phyloP scores from a whole-genome alignment of 2,329 filamentous ascomycete species.

The Nigrospora osmanthi region DNA sequence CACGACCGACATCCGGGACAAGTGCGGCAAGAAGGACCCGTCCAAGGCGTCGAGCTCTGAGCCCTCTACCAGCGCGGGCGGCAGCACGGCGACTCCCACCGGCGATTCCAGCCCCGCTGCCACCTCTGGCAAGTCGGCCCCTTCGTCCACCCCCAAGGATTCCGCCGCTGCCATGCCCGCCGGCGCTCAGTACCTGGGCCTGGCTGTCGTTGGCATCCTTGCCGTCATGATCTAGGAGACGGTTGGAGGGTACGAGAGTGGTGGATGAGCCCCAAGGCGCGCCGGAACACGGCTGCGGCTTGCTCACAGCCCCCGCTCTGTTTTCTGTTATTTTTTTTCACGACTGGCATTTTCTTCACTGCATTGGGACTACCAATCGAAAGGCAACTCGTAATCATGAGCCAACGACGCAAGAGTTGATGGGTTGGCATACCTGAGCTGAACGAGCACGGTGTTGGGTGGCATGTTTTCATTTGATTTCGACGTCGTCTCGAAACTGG shows the following conservation, averaged over 20 bases:
- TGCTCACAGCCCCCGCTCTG: too few relatives aligned
- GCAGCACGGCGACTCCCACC: not conserved
- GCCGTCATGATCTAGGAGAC: constrained; percentile 40
- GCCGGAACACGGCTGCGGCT: too few relatives aligned
- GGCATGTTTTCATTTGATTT: too few relatives aligned
- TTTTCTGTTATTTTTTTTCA: too few relatives aligned
- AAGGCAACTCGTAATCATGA: too few relatives aligned
- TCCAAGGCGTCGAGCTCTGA: constrained; percentile 20
- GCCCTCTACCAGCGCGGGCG: constrained; percentile 11
- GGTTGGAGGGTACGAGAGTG: not conserved
- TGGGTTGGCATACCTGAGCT: too few relatives aligned
- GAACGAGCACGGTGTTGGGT: too few relatives aligned
- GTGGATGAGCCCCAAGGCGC: not conserved
- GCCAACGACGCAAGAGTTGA: too few relatives aligned
- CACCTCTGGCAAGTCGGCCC: constrained; percentile 7
- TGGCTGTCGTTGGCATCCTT: constrained; percentile 43
- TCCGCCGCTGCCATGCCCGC: constrained; percentile 14
- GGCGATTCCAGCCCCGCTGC: constrained; percentile 10
- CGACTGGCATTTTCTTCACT: not conserved
- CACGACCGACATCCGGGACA: constrained; percentile 34
- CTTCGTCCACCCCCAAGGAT: constrained; percentile 11
- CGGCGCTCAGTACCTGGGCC: constrained; percentile 26
- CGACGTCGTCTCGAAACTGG: too few relatives aligned
- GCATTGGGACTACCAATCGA: not conserved
- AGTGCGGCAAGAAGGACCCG: constrained; percentile 38